Conservation (phyloP, 306 rosid genomes). For the Castanea sativa region DNA sequence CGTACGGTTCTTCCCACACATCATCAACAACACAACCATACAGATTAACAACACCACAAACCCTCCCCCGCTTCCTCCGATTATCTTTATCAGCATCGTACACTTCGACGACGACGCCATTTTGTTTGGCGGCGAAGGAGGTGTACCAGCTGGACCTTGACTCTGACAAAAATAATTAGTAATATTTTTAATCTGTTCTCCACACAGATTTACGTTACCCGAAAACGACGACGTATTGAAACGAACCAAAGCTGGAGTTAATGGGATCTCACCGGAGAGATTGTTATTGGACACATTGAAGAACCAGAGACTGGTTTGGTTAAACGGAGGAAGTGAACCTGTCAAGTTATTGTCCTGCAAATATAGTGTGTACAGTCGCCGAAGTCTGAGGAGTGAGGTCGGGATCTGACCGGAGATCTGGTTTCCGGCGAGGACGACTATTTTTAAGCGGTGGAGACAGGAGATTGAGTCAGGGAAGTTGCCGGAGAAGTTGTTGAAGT, state of each 20-base stretch:
- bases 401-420: slow-evolving; percentile 67
- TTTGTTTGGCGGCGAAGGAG: too few species aligned
- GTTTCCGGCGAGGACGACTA: slow-evolving; percentile 58
- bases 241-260: slow-evolving; percentile 45
- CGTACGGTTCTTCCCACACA: slow-evolving; percentile 30
- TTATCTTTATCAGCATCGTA: slow-evolving; percentile 41
- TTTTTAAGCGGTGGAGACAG: slow-evolving; percentile 72
- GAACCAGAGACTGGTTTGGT: slow-evolving; percentile 76
- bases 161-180: too few species aligned
- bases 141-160: too few species aligned
- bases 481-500: slow-evolving; percentile 74
- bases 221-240: slow-evolving; percentile 72
- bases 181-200: slow-evolving; percentile 43
- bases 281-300: slow-evolving; percentile 76
- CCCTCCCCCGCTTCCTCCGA: slow-evolving; percentile 68
- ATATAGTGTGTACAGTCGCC: slow-evolving; percentile 59
- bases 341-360: slow-evolving; percentile 58
- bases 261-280: slow-evolving; percentile 77
- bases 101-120: slow-evolving; percentile 17
- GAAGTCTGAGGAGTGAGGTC: slow-evolving; percentile 52
- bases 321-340: slow-evolving; percentile 67
- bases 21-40: slow-evolving; percentile 25
- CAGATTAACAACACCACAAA: slow-evolving; percentile 27
- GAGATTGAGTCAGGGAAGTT: slow-evolving; percentile 62
- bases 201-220: slow-evolving; percentile 58